Base-by-base conservation (phyloP, 768 basidiomycete genomes). In the Cystofilobasidium ferigula region DNA sequence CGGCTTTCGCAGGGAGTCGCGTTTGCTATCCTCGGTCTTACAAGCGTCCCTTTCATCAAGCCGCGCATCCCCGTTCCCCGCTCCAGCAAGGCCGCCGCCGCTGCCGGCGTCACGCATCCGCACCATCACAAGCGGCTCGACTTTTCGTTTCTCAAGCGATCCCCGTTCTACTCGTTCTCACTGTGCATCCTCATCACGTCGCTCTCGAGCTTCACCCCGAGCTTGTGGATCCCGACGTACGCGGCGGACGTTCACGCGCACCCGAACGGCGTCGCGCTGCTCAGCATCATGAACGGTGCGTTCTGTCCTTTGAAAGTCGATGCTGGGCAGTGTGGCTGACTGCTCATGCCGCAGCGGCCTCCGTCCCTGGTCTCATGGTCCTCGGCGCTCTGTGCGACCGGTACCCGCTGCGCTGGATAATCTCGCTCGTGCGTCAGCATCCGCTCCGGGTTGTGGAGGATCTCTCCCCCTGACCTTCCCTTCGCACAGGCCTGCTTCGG, bases 211-310 rank as follows among this genome's bases (percentile, higher is more conserved):
- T 75, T 75, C 53, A 63, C 73, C n/a, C 74, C 74, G 0, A 69
- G 63, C 24, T 48, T 75, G 18, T 75, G 71, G 70, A 59, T 74
- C 3, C 74, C 74, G 32, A 62, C 51, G 14, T 75, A 70, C 57
- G 72, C 72, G 1, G 63, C 70, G 14, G 72, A 74, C 20, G 45
- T 73, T 16, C 62, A 69, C 13, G 18, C 72, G 6, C 62, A 65
- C 30, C 74, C 73, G 0, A 68, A 70, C 48, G 74, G 74, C 8
- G 72, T 70, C 0, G 71, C 62, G 14, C 56, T 75, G 3, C 71
- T 75, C 43, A 69, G 73, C 10, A 68, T 75, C 35, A 71, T 75
- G 70, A 75, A 75, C 57, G 72, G 72, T 68, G 26, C 57, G 62
- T 48, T 9, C 16, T 16, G 9, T 24, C 48, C 14, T 61, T 54